Evolutionary conservation across 306 rosid species (phyloP), one percentile per base, ranked within the genome.

Genomic region (Lablab purpureus): DNA sequence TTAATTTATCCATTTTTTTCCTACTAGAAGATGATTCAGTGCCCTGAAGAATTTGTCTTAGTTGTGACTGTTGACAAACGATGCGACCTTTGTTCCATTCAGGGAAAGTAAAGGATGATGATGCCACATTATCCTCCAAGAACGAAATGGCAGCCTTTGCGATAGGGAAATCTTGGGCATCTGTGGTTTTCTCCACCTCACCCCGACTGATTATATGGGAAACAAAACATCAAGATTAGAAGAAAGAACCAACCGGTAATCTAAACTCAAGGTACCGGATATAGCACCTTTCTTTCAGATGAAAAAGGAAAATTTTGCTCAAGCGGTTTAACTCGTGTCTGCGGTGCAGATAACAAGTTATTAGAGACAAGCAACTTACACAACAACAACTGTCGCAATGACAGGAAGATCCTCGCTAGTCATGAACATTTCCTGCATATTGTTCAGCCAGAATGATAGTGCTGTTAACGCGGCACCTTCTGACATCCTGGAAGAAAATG

Each of bases 381-480:
- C 93, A 65, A 93, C 89, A 58, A 95, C 94, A 65, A 93, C 94
- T 41, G 97, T 63, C 47, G 97, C 99, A 82, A 93, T 62, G 73
- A 89, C 89, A 79, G 99, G 99, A 73, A 91, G 97, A 88, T 90
- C 85, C 58, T 90, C 87, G 43, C 87, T 88, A 22, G 18, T 85
- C 85, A 71, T 23, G 82, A 88, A 86, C 94, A 90, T 91, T 85
- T 90, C 96, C 60, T 88, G 84, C 85, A 93, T 85, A 54, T 87
- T 72, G 71, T 93, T 93, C 68, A 93, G 84, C 98, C 99, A 96
- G 83, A 90, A 60, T 72, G 96, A 93, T 43, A 96, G 73, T 62
- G 98, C 96, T 52, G 99, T 89, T 88, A 80, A 91, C 41, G 98
- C 97, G 77, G 93, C 92, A 51, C 97, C 99, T 87, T 96, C 96